Percentiles rank a stretch among this genome's conserved stretches.
These are phyloP conservation scores for Serendipita indica DNA, from an alignment of 768 basidiomycete species.

Conservation along the genomic window DNA sequence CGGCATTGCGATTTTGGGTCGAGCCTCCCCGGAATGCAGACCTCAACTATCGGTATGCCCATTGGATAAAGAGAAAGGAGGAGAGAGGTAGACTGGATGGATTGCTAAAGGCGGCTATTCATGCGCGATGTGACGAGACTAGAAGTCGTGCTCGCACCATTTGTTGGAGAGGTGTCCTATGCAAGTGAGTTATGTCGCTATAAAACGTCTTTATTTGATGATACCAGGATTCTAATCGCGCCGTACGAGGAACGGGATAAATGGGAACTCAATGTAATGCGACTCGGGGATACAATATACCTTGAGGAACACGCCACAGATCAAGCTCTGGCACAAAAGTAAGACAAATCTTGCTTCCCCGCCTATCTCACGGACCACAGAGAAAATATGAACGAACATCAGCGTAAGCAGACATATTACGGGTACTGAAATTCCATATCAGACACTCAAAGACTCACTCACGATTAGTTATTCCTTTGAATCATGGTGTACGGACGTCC, in stretches of 20 bases:
- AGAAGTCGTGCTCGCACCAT: slow-evolving; percentile 21
- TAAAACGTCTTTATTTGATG: slow-evolving; percentile 13
- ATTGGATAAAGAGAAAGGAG: slow-evolving; percentile 54
- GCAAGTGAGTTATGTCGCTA: slow-evolving; percentile 39
- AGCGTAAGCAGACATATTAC: slow-evolving; percentile 55
- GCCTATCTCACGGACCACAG: slow-evolving; percentile 25
- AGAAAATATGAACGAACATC: slow-evolving; percentile 47
- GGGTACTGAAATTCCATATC: slow-evolving; percentile 26
- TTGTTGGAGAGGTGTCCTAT: slow-evolving; percentile 70
- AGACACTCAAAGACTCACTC: neutral
- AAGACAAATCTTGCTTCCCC: slow-evolving; percentile 16
- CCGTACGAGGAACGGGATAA: slow-evolving; percentile 70
- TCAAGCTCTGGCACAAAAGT: slow-evolving; percentile 50
- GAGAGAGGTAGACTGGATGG: slow-evolving; percentile 52
- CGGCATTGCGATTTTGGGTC: slow-evolving; percentile 48
- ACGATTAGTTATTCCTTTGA: slow-evolving; percentile 60
- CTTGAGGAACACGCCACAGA: slow-evolving; percentile 59
- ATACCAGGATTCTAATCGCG: slow-evolving; percentile 54
- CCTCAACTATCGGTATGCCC: slow-evolving; percentile 55
- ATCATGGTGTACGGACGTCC: slow-evolving; percentile 55
- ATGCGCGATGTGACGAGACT: slow-evolving; percentile 26
- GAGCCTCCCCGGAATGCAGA: slow-evolving; percentile 52
- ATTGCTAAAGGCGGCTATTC: slow-evolving; percentile 44
- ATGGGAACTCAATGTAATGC: slow-evolving; percentile 78
- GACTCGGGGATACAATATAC: slow-evolving; percentile 50